Evolutionary conservation across 2,329 filamentous ascomycete species (phyloP).

Genomic region (Xylaria arbuscula): DNA sequence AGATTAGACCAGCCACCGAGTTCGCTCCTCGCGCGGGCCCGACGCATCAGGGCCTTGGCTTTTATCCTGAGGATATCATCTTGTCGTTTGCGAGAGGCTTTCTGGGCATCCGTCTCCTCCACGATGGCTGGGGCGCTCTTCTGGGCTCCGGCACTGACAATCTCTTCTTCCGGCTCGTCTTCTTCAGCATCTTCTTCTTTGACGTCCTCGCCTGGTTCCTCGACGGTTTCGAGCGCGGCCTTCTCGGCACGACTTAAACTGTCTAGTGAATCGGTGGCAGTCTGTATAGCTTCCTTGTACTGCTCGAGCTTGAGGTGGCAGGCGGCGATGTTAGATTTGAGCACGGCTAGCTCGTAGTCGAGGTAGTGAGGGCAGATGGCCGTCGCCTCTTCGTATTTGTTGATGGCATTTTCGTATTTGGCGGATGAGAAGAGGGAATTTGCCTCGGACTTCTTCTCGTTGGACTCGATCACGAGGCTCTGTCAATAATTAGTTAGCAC

Average conservation of each 20-base stretch:
- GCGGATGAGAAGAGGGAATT: slow-evolving; percentile 81
- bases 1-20: slow-evolving; percentile 83
- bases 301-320: slow-evolving; percentile 86
- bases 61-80: slow-evolving; percentile 81
- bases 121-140: slow-evolving; percentile 57
- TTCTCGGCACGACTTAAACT: slow-evolving; percentile 72
- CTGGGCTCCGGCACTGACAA: slow-evolving; percentile 68
- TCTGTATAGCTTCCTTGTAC: slow-evolving; percentile 84
- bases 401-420: slow-evolving; percentile 80
- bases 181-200: slow-evolving; percentile 55
- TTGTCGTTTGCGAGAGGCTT: slow-evolving; percentile 53
- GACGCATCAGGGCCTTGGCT: slow-evolving; percentile 83
- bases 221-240: slow-evolving; percentile 42
- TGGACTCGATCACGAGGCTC: slow-evolving; percentile 77
- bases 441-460: slow-evolving; percentile 77
- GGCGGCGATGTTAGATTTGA: slow-evolving; percentile 89
- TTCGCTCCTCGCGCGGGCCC: slow-evolving; percentile 78
- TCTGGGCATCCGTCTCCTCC: slow-evolving; percentile 47
- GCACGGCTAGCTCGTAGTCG: slow-evolving; percentile 86
- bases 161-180: slow-evolving; percentile 64
- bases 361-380: slow-evolving; percentile 84
- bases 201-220: slow-evolving; percentile 58
- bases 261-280: slow-evolving; percentile 78
- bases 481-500: slow-evolving; percentile 49
- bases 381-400: slow-evolving; percentile 84